phyloP scores from a whole-genome alignment of 495 filamentous ascomycete genomes.

The Aspergillus incahuasiensis region DNA sequence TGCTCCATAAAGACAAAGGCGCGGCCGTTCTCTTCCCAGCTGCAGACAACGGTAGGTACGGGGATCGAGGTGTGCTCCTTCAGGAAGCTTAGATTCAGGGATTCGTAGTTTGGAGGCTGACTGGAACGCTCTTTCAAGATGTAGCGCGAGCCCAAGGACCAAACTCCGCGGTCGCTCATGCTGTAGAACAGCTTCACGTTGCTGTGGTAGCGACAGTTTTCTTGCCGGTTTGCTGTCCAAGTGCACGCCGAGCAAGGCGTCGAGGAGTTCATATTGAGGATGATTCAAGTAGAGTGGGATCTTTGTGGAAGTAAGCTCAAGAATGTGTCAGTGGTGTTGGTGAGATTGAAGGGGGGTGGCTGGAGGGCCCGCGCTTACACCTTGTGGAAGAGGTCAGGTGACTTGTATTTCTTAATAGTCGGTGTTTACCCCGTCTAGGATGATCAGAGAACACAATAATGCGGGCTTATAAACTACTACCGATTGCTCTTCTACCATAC shows the following conservation, averaged over 20 bases:
- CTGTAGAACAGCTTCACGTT: slow-evolving; percentile 33
- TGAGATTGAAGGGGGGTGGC: too few relatives aligned
- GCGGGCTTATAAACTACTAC: too few relatives aligned
- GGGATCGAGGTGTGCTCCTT: slow-evolving; percentile 21
- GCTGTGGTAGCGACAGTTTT: slow-evolving; percentile 27
- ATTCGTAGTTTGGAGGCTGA: slow-evolving; percentile 6
- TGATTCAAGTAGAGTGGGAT: too few relatives aligned
- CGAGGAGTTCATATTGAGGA: not conserved
- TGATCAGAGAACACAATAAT: too few relatives aligned
- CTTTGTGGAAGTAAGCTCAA: too few relatives aligned
- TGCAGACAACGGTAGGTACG: slow-evolving; percentile 12
- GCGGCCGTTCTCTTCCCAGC: slow-evolving; percentile 7
- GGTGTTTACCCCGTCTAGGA: too few relatives aligned
- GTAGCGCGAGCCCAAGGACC: slow-evolving; percentile 29
- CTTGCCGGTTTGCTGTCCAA: slow-evolving; percentile 21
- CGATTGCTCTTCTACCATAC: too few relatives aligned
- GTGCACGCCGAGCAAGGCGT: not conserved
- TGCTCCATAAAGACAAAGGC: slow-evolving; percentile 10
- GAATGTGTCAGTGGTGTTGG: too few relatives aligned
- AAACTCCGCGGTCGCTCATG: slow-evolving; percentile 25
- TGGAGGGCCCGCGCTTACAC: too few relatives aligned
- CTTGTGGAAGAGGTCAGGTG: too few relatives aligned
- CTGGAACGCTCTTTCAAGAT: slow-evolving; percentile 23
- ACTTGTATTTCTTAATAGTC: too few relatives aligned
- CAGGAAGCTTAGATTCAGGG: slow-evolving; percentile 17